These are phyloP conservation scores for Colletotrichum liaoningense DNA, from an alignment of 2,329 filamentous ascomycete species.

Conservation along the genomic window DNA sequence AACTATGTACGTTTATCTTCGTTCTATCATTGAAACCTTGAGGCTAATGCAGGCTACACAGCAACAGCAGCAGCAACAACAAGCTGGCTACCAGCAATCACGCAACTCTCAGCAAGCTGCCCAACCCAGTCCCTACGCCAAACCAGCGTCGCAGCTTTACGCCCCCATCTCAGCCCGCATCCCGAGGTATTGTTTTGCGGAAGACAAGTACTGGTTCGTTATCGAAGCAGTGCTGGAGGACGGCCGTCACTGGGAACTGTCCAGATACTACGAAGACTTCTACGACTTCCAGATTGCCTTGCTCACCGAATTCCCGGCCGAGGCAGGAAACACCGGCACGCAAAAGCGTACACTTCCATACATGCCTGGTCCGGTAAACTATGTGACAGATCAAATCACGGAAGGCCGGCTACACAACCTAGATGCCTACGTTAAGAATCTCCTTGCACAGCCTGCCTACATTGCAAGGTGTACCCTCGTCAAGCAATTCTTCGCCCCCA, in stretches of 20 bases:
- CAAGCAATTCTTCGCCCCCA: conserved; percentile 89
- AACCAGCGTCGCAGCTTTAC: conserved; percentile 67
- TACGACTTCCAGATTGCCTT: conserved; percentile 98
- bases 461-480: conserved; percentile 88
- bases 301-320: conserved; percentile 89
- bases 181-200: conserved; percentile 92
- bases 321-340: conserved; percentile 86
- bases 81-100: conserved; percentile 39
- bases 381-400: conserved; percentile 97
- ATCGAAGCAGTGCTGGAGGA: conserved; percentile 93
- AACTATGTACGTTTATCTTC: conserved; percentile 56
- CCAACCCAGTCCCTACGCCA: conserved; percentile 53
- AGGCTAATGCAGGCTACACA: background rate
- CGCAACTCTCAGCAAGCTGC: conserved; percentile 45
- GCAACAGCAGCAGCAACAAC: conserved; percentile 39
- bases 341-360: conserved; percentile 89
- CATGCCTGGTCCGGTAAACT: conserved; percentile 98
- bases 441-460: conserved; percentile 84
- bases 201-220: conserved; percentile 99
- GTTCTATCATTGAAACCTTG: too few relatives aligned
- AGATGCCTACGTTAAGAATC: conserved; percentile 94
- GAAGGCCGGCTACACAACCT: conserved; percentile 92
- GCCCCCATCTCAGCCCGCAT: conserved; percentile 87
- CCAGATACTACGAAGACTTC: conserved; percentile 97
- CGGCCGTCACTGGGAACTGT: conserved; percentile 91